Percentiles rank a stretch among this genome's conserved stretches.
These are phyloP conservation scores for Penstemon davidsonii DNA, from an alignment of 257 asterid species.

Conservation along the genomic window DNA sequence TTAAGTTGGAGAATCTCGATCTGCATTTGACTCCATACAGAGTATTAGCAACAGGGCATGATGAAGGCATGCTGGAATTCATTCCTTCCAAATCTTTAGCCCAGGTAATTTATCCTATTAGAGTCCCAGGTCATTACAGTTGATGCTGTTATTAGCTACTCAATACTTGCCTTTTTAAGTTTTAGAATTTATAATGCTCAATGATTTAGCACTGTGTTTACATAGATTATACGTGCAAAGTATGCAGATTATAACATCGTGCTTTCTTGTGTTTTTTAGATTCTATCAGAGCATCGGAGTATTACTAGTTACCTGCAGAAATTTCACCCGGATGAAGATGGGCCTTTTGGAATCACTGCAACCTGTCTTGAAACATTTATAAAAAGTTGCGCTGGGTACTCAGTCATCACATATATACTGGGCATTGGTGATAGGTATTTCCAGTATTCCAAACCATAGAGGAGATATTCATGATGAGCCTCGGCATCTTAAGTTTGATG, in stretches of 20 bases:
- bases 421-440: conserved; percentile 97
- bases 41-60: conserved; percentile 97
- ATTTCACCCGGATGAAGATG: conserved; percentile 89
- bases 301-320: conserved; percentile 90
- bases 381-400: conserved; percentile 98
- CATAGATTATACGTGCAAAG: not conserved
- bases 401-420: conserved; percentile 93
- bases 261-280: conserved; percentile 49
- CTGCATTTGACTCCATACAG: conserved; percentile 92
- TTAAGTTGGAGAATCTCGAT: conserved; percentile 96
- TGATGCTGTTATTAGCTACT: conserved; percentile 10
- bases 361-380: conserved; percentile 93
- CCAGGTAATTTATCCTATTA: conserved; percentile 55
- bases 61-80: conserved; percentile 98
- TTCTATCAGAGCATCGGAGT: conserved; percentile 96
- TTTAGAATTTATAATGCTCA: not conserved
- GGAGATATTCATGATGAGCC: not conserved
- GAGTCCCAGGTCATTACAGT: not conserved
- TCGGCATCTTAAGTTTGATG: conserved; percentile 11
- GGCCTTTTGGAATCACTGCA: conserved; percentile 92
- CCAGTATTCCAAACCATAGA: conserved; percentile 14
- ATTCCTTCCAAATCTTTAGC: conserved; percentile 95
- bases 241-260: not conserved
- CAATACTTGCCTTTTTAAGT: not conserved
- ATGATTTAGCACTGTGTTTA: conserved; percentile 1